Base-by-base conservation (phyloP, 1,284 basidiomycete species). In the Pseudozyma hubeiensis region DNA sequence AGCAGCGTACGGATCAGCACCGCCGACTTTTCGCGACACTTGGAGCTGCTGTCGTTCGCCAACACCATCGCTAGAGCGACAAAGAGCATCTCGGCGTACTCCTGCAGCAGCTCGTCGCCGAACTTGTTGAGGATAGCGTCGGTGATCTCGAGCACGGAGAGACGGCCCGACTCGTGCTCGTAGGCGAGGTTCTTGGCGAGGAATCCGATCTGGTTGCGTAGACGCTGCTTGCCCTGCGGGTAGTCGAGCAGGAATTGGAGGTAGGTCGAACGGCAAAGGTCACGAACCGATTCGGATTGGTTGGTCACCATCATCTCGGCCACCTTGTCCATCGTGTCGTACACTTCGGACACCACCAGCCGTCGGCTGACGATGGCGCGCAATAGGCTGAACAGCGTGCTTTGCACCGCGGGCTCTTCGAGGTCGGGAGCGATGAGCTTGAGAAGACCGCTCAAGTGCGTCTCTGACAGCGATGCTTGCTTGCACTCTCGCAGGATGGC, bases 231-330 rank as follows among this genome's bases (percentile, higher is more conserved):
- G 39, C 97, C 97, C 84, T 99, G 97, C 1, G 97, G 97, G 81
- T 99, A 99, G 81, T 99, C 96, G 41, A 99, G 89, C 62, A 99
- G 87, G 88, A 99, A 99, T 81, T 97, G 93, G 45, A 99, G 89
- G 41, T 96, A 89, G 34, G 94, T 90, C 41, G 91, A 90, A 24
- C 97, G 91, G 78, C 93, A 96, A 1, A 93, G 89, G 81, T 97
- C 95, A 80, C 95, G 94, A 8, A 97, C 94, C 75, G 93, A 91
- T 0, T 90, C 85, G 11, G 93, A 93, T 85, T 99, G 96, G 77
- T 90, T 94, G 9, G 94, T 97, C 43, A 99, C 93, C 88, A 97
- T 91, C 80, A 97, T 90, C 80, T 94, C 91, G 2, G 93, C 91
- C n/a, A 99, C 91, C 71, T 91, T 91, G 72, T 94, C 93, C 95